A percentile compares a stretch with the other conserved stretches of the same genome.
Conservation (phyloP, 2,329 filamentous ascomycete species). For the Aspergillaceae sp. region DNA sequence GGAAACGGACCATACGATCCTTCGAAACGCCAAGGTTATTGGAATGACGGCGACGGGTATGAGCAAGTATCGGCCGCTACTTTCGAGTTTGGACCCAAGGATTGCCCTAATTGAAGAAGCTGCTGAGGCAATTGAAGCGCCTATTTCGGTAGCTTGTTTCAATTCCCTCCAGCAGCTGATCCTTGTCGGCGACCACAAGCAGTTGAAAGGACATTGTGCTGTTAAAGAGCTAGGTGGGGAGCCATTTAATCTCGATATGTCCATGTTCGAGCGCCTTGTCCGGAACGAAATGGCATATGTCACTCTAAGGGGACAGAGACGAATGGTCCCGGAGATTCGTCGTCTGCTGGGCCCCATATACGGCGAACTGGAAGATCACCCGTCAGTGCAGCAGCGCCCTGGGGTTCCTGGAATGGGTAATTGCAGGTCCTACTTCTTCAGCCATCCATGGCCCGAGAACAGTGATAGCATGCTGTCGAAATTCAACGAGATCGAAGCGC, state of each 20-base stretch:
- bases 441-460: slow-evolving; percentile 57
- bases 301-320: slow-evolving; percentile 59
- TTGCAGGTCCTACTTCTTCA: slow-evolving; percentile 53
- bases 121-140: slow-evolving; percentile 59
- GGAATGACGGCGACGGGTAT: slow-evolving; percentile 72
- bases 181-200: slow-evolving; percentile 71
- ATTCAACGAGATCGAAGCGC: slow-evolving; percentile 62
- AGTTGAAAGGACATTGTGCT: slow-evolving; percentile 61
- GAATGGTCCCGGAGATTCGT: slow-evolving; percentile 63
- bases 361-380: slow-evolving; percentile 49
- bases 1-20: slow-evolving; percentile 51
- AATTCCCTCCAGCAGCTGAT: slow-evolving; percentile 57
- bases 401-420: slow-evolving; percentile 56
- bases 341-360: slow-evolving; percentile 56
- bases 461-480: slow-evolving; percentile 57
- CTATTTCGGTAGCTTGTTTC: slow-evolving; percentile 52
- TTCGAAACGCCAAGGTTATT: slow-evolving; percentile 53
- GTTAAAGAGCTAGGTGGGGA: slow-evolving; percentile 49
- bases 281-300: slow-evolving; percentile 54
- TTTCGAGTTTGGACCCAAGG: slow-evolving; percentile 57
- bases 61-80: slow-evolving; percentile 66
- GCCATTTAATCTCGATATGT: slow-evolving; percentile 62
- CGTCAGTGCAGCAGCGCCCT: slow-evolving; percentile 46
- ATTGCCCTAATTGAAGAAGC: slow-evolving; percentile 71
- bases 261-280: slow-evolving; percentile 73